phyloP scores from a whole-genome alignment of 352 stramenopile species.

The Pythium aristosporum region DNA sequence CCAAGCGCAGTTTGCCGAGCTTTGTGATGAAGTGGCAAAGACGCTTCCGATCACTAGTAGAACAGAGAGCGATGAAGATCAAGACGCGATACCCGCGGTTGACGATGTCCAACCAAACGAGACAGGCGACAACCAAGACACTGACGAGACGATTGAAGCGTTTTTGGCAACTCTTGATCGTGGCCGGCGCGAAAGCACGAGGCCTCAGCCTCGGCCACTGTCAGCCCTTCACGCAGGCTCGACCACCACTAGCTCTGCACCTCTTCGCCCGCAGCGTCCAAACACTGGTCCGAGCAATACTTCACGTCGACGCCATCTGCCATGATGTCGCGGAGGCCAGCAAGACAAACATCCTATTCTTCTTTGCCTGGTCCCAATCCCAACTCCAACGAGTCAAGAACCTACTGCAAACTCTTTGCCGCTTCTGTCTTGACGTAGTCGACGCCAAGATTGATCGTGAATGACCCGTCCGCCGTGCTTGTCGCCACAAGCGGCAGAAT shows the following conservation, averaged over 20 bases:
- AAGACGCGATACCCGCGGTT: not conserved
- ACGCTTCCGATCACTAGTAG: slow-evolving; percentile 16
- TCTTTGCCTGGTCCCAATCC: too few relatives aligned
- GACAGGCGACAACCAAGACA: not conserved
- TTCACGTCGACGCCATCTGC: not conserved
- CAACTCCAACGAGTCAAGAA: too few relatives aligned
- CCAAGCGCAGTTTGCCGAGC: slow-evolving; percentile 30
- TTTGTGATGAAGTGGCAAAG: slow-evolving; percentile 34
- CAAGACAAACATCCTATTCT: not conserved
- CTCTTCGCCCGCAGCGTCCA: slow-evolving; percentile 10
- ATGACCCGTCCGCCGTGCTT: not conserved
- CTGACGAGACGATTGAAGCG: slow-evolving; percentile 23
- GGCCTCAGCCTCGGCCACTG: not conserved
- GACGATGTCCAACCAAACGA: not conserved
- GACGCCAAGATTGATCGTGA: slow-evolving; percentile 8
- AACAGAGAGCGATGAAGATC: not conserved
- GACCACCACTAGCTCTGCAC: not conserved
- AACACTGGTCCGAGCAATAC: slow-evolving; percentile 1
- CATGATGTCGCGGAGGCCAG: not conserved
- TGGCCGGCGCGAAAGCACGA: not conserved
- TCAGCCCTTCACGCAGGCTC: not conserved
- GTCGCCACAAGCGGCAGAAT: not conserved
- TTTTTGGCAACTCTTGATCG: slow-evolving; percentile 20
- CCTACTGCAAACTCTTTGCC: too few relatives aligned
- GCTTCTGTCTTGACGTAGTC: slow-evolving; percentile 9